Percentiles rank a stretch among this genome's conserved stretches.
Evolutionary conservation across 2,329 filamentous ascomycete species (phyloP).

Genomic region (Apiospora pterosperma): DNA sequence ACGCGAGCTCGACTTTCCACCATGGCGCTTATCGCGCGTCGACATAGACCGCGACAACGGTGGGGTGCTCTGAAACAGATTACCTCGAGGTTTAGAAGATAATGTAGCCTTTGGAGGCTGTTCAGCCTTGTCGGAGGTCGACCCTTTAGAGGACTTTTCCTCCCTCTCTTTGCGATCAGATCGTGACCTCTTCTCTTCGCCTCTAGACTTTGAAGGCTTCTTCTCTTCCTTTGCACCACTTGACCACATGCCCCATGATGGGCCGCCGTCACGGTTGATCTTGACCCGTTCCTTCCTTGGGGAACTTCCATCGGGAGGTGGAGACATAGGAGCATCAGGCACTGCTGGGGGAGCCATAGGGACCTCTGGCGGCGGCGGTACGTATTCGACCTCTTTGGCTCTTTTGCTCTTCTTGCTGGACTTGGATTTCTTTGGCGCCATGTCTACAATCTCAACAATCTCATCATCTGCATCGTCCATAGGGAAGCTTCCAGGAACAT

Average conservation of each 20-base stretch:
- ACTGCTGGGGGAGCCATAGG: constrained; percentile 44
- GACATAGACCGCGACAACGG: constrained; percentile 68
- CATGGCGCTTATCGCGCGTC: constrained; percentile 59
- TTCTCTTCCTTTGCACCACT: constrained; percentile 51
- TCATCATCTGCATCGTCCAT: constrained; percentile 33
- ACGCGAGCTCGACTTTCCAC: constrained; percentile 58
- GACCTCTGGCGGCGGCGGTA: constrained; percentile 16
- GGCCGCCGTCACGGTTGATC: constrained; percentile 65
- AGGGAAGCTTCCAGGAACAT: constrained; percentile 29
- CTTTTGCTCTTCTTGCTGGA: constrained; percentile 37
- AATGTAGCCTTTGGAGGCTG: constrained; percentile 42
- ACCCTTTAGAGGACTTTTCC: constrained; percentile 63
- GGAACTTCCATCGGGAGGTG: constrained; percentile 54
- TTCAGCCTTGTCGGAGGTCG: constrained; percentile 68
- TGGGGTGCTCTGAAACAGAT: constrained; percentile 66
- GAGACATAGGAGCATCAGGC: constrained; percentile 41
- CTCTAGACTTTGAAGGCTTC: constrained; percentile 57
- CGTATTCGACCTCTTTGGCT: constrained; percentile 25
- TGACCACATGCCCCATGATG: constrained; percentile 75
- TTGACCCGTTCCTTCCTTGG: constrained; percentile 74
- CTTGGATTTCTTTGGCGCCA: constrained; percentile 37
- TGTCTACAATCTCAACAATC: constrained; percentile 49
- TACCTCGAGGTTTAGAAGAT: constrained; percentile 54
- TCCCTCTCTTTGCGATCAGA: constrained; percentile 55
- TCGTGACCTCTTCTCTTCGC: constrained; percentile 56